Percentiles rank a stretch among this genome's conserved stretches.
These are phyloP conservation scores for Cyberlindnera veronae DNA, from an alignment of 805 yeast species.

Conservation along the genomic window DNA sequence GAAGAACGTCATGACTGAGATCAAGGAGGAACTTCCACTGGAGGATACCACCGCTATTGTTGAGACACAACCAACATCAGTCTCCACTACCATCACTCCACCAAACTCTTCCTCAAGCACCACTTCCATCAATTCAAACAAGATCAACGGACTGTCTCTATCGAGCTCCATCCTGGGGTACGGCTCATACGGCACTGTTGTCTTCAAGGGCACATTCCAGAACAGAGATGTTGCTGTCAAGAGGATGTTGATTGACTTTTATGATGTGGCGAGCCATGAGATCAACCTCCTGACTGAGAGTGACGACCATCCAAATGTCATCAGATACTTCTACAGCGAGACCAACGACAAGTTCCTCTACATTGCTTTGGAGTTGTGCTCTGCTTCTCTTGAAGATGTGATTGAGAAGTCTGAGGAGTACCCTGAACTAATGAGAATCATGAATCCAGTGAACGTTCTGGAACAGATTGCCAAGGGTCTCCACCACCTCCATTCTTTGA, in stretches of 20 bases:
- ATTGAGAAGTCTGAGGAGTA: conserved; percentile 49
- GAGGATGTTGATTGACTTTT: conserved; percentile 88
- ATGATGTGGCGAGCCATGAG: conserved; percentile 91
- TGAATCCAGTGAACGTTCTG: conserved; percentile 53
- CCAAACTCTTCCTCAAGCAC: neutral
- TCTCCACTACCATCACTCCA: conserved; percentile 1
- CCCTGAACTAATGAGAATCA: conserved; percentile 35
- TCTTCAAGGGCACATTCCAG: conserved; percentile 85
- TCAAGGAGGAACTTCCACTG: conserved; percentile 4
- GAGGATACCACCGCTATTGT: neutral
- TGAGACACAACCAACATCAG: neutral
- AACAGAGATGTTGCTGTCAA: conserved; percentile 94
- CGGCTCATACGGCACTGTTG: conserved; percentile 97
- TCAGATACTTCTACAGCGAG: conserved; percentile 91
- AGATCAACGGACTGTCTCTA: conserved; percentile 48
- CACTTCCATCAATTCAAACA: conserved; percentile 7
- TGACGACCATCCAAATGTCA: conserved; percentile 95
- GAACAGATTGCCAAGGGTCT: conserved; percentile 81
- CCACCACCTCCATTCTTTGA: conserved; percentile 80
- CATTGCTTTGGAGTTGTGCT: conserved; percentile 90
- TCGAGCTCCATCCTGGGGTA: conserved; percentile 82
- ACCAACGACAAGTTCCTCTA: conserved; percentile 82
- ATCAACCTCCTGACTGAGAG: conserved; percentile 85
- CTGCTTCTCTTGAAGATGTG: conserved; percentile 83
- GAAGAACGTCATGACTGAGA: conserved; percentile 11